Evolutionary conservation across 2,329 filamentous ascomycete genomes (phyloP).

Genomic region (Pseudocercospora macadamiae): DNA sequence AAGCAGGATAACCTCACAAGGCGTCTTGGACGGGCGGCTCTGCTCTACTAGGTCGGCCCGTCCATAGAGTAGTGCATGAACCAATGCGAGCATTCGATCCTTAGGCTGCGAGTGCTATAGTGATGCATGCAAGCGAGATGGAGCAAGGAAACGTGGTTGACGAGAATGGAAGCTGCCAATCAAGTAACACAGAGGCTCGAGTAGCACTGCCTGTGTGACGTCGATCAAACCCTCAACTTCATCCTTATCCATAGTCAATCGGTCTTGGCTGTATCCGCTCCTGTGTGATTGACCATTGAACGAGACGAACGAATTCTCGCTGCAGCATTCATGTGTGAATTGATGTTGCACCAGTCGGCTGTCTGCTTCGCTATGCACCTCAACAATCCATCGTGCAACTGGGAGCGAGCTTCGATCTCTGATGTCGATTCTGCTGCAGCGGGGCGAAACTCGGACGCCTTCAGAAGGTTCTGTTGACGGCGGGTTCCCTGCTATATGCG

Average conservation of each 20-base stretch:
- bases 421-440: background rate
- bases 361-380: background rate
- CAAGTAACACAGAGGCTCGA: background rate
- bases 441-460: background rate
- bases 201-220: constrained; percentile 2
- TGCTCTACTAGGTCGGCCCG: background rate
- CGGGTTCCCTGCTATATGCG: constrained; percentile 6
- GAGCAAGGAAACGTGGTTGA: constrained; percentile 4
- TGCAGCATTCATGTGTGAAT: background rate
- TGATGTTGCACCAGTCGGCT: background rate
- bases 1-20: constrained; percentile 6
- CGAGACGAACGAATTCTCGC: background rate
- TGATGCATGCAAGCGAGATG: constrained; percentile 2
- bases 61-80: background rate
- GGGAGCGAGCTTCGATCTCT: background rate
- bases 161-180: constrained; percentile 1
- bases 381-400: background rate
- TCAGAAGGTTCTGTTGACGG: background rate
- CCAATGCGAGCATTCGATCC: constrained; percentile 6
- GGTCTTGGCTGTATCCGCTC: background rate
- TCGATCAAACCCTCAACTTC: background rate
- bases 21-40: background rate
- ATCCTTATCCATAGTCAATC: background rate
- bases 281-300: background rate
- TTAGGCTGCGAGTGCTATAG: background rate